Evolutionary conservation across 129 eudicot species (phyloP), one percentile per base, ranked within the genome.

Genomic region (Escallonia rubra): DNA sequence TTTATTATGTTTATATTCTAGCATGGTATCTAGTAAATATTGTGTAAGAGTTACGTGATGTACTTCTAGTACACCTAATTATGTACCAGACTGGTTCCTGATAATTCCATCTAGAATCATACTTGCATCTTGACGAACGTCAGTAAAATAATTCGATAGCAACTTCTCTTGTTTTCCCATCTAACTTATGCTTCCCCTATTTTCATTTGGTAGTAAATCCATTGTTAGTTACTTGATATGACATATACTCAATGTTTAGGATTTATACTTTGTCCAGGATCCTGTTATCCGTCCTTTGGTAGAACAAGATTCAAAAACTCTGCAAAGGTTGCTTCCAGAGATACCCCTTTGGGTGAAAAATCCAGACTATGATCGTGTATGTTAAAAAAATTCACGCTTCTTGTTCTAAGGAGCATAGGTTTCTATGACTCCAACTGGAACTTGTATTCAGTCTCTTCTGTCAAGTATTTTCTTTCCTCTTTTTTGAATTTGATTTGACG

Each of bases 281-380:
- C 98, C 96, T 48, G 84, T 77, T 38, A 76, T 92, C 59, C 87
- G 85, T 73, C 95, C 98, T 34, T 73, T 92, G 82, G 86, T 65
- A 53, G 98, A 92, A 60, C 88, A 72, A 67, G 98, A 92, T 41
- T 63, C 85, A 9, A 49, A 75, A 50, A 63, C 79, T 15, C 74
- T 92, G 54, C 80, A 79, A 78, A 59, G 82, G 70, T 69, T 93
- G 80, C 87, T 93, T 41, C 84, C 95, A 16, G 96, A 93, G 76
- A 89, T 93, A 78, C 98, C 98, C 10, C 43, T 82, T 61, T 93
- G 98, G 98, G 88, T 93, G 74, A 93, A 93, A 79, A 89, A 86
- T 82, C 96, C 98, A 7, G 98, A 93, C 66, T 90, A 89, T 72
- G 98, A 89, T 61, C 89, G 96, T 43, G 96, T 93, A 78, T 59